Percentiles rank a stretch among this genome's conserved stretches.
These are phyloP conservation scores for Nicotiana obtusifolia DNA, from an alignment of 257 asterid genomes.

Conservation along the genomic window DNA sequence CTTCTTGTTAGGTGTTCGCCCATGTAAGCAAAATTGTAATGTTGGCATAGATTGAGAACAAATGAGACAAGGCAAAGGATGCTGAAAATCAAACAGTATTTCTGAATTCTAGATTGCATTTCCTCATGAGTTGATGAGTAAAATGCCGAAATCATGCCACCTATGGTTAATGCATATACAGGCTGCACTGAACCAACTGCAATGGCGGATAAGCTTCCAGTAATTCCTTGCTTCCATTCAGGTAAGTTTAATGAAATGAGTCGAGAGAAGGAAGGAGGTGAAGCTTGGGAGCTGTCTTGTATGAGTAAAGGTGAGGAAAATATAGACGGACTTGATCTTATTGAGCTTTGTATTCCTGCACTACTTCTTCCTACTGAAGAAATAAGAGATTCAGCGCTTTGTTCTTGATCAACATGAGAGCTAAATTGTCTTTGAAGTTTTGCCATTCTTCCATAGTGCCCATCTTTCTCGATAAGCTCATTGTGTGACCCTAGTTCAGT, in stretches of 20 bases:
- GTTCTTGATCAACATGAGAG: constrained; percentile 42
- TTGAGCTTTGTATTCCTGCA: constrained; percentile 39
- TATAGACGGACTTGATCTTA: constrained; percentile 53
- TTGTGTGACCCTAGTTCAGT: constrained; percentile 63
- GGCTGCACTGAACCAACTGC: constrained; percentile 76
- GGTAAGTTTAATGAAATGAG: constrained; percentile 53
- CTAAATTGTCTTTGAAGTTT: constrained; percentile 66
- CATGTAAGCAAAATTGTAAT: constrained; percentile 72
- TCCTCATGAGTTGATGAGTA: constrained; percentile 46
- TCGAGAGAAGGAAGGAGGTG: constrained; percentile 45
- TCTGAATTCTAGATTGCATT: constrained; percentile 50
- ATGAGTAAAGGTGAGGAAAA: constrained; percentile 42
- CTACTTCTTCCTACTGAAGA: constrained; percentile 53
- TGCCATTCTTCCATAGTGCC: constrained; percentile 55
- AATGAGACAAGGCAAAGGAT: constrained; percentile 54
- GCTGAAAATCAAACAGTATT: constrained; percentile 43
- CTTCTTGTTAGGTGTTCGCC: constrained; percentile 65
- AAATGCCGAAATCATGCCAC: constrained; percentile 76
- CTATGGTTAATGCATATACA: constrained; percentile 67
- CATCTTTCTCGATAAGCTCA: constrained; percentile 50
- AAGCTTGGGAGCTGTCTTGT: constrained; percentile 3
- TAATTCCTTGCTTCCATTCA: constrained; percentile 68
- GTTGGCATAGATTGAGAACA: constrained; percentile 56
- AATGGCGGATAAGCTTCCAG: constrained; percentile 59
- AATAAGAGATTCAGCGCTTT: constrained; percentile 17